Evolutionary conservation across 1,139 yeast species (phyloP), one percentile per base, ranked within the genome.

Genomic region (Saccharomyces uvarum): DNA sequence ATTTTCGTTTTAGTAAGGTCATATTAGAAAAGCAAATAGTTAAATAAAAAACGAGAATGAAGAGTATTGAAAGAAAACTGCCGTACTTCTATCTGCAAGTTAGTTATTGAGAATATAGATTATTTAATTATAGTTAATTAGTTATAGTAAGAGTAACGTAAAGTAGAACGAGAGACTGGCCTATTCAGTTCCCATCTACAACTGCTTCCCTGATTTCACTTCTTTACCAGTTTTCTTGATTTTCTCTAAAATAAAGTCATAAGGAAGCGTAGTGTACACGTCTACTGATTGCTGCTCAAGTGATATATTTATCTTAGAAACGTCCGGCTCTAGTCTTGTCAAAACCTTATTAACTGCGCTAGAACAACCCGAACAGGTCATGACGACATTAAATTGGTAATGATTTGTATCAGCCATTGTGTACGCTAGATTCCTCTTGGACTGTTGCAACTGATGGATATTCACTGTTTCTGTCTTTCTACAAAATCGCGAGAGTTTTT

Each of bases 141-240:
- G 8, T 16, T 38, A 38, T 24, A 38, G 3, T 19, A 33, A 19
- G 41, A 33, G 8, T 7, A 33, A 38, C 19, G 11, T 13, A 19
- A 16, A 38, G 19, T 38, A 8, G n/a, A 9, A 11, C 13, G 19
- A 38, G 13, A 38, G 21, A 38, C 44, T 19, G 9, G n/a, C n/a
- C 19, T 19, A 6, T 13, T 19, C 11, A 13, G 4, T 11, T 16
- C 21, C 11, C 44, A 9, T 38, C 19, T 24, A 38, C 13, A 38
- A 19, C 26, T 19, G 44, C 21, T 16, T 77, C 9, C 97, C 96
- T 29, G 78, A 77, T 56, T 79, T 76, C 56, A 93, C 86, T 64
- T 83, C 82, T 76, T 91, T 93, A 32, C 99, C 99, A 1, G 98
- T 90, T 76, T 91, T 93, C 59, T 85, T 77, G 63, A 93, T 91